These are phyloP conservation scores for Paraconiothyrium brasiliense DNA, from an alignment of 2,329 filamentous ascomycete species.

Conservation along the genomic window DNA sequence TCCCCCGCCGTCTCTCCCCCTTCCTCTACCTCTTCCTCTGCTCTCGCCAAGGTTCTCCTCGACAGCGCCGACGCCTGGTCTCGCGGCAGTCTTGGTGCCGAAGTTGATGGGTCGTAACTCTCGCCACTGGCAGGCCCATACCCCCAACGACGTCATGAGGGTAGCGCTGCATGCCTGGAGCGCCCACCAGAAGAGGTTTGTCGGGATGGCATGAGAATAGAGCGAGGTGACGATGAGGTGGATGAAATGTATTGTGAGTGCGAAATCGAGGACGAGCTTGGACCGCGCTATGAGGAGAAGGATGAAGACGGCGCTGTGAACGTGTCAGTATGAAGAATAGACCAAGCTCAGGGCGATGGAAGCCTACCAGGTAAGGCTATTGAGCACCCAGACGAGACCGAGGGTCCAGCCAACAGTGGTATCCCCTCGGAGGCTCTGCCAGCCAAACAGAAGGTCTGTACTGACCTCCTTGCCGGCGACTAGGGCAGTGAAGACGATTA, in stretches of 20 bases:
- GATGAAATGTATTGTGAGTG: constrained; percentile 84
- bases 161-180: constrained; percentile 68
- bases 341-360: background rate
- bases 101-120: constrained; percentile 91
- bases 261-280: constrained; percentile 95
- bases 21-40: constrained; percentile 51
- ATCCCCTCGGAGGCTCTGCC: constrained; percentile 71
- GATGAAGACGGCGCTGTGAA: constrained; percentile 78
- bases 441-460: constrained; percentile 68
- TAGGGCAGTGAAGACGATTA: constrained; percentile 74
- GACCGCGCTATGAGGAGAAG: constrained; percentile 85
- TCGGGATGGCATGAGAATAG: constrained; percentile 80
- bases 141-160: constrained; percentile 75
- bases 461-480: constrained; percentile 70
- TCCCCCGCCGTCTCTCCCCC: constrained; percentile 56
- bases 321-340: constrained; percentile 23
- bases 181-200: constrained; percentile 87
- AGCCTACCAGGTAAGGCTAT: constrained; percentile 70
- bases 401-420: constrained; percentile 76
- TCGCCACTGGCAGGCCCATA: constrained; percentile 91
- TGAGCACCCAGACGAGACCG: constrained; percentile 73
- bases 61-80: constrained; percentile 29
- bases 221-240: constrained; percentile 81
- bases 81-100: constrained; percentile 63
- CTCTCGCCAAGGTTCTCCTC: constrained; percentile 51